Evolutionary conservation across 768 basidiomycete genomes (phyloP).

Genomic region (Dioszegia hungarica): DNA sequence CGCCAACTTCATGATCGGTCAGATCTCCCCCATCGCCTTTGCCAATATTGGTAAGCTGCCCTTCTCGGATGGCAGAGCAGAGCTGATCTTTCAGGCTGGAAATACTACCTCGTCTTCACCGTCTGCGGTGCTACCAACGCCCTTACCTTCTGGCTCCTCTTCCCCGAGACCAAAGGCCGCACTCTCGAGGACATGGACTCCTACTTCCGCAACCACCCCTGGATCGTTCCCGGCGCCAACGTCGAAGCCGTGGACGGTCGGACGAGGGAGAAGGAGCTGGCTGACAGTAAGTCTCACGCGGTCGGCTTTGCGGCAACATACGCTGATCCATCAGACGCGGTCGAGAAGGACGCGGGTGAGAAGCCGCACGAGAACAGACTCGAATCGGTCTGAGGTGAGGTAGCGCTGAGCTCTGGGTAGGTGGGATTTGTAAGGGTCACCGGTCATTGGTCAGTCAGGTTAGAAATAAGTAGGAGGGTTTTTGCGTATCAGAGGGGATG

Average conservation of each 20-base stretch:
- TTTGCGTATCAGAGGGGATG: no score
- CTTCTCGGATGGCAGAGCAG: background rate
- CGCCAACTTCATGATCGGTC: slow-evolving; percentile 43
- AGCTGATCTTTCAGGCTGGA: slow-evolving; percentile 32
- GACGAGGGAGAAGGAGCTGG: slow-evolving; percentile 22
- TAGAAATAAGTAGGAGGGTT: no score
- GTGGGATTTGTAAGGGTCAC: no score
- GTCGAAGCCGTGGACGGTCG: slow-evolving; percentile 1
- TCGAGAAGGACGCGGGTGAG: no score
- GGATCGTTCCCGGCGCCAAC: slow-evolving; percentile 31
- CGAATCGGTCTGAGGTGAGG: no score
- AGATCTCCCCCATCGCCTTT: slow-evolving; percentile 38
- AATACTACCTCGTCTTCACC: slow-evolving; percentile 44
- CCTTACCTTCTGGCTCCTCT: slow-evolving; percentile 40
- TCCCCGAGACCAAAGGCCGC: slow-evolving; percentile 39
- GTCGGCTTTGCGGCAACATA: no score
- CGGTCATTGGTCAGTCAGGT: no score
- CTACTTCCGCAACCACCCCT: slow-evolving; percentile 22
- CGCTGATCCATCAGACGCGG: no score
- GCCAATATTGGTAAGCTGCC: slow-evolving; percentile 23
- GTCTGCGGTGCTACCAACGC: slow-evolving; percentile 40
- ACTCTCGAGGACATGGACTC: slow-evolving; percentile 40
- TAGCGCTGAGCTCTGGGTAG: no score
- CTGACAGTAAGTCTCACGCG: slow-evolving; percentile 12
- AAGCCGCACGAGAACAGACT: no score